Base-by-base conservation (phyloP, 2,329 filamentous ascomycete species). In the Fusarium sulawesiense region DNA sequence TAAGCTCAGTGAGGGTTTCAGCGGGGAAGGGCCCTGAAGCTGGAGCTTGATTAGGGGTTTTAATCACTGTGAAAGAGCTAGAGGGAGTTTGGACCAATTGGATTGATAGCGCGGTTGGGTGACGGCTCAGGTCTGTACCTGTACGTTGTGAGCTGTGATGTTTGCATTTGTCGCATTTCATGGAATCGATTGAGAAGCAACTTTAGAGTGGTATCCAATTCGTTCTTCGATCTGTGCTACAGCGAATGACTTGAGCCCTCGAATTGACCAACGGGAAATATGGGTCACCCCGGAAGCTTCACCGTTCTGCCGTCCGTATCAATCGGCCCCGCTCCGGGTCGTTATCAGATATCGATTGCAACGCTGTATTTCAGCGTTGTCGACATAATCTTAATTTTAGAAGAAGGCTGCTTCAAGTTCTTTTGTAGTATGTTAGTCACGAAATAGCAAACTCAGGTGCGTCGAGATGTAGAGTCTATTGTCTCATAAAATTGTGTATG, bases 31-130 rank as follows among this genome's bases (percentile, higher is more conserved):
- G 14, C 18, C n/a, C 57, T 54, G 42, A 5, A 58, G 47, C 51
- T 64, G 57, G 37, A 68, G 66, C 55, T 51, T 66, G 41, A 32
- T 50, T 67, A 49, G 44, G 70, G 48, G 66, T 42, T 45, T 56
- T 46, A 27, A 42, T 54, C 54, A 40, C 57, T 71, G 37, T 34
- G 30, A 30, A 25, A 41, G 61, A 54, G 45, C 63, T 58, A 21
- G 23, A 23, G 41, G 45, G 42, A 64, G 64, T 54, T 64, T 46
- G 50, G 57, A 56, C 57, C 57, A 72, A 71, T 21, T 20, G 13
- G 6, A 42, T 27, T 2, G 6, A 18, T 68, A 29, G 60, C 48
- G 64, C 49, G 50, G 45, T 70, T 50, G n/a, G 25, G 20, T 25
- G 7, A n/a, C 11, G 18, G 47, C 16, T 37, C 18, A 13, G 12